These are phyloP conservation scores for Hanseniaspora vineae DNA, from an alignment of 805 yeast species.

Conservation along the genomic window DNA sequence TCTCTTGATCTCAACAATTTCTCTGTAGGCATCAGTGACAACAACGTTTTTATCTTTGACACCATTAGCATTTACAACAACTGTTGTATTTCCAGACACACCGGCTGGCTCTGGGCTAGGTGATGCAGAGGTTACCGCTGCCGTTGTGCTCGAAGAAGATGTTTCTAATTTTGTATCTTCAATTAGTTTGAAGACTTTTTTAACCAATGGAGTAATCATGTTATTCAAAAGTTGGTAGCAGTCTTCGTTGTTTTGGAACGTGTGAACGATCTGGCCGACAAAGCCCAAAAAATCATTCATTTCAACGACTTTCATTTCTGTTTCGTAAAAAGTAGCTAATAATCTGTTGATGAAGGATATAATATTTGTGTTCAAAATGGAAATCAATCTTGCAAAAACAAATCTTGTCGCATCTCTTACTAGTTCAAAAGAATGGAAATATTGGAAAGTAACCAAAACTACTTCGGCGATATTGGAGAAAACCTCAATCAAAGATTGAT, in stretches of 20 bases:
- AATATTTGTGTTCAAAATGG: slow-evolving; percentile 45
- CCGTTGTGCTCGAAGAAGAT: slow-evolving; percentile 4
- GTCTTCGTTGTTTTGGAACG: slow-evolving; percentile 49
- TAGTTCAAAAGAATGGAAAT: slow-evolving; percentile 47
- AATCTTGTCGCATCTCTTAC: slow-evolving; percentile 80
- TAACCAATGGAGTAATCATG: slow-evolving; percentile 60
- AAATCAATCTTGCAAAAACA: slow-evolving; percentile 76
- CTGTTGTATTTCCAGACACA: background rate
- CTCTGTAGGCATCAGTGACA: slow-evolving; percentile 54
- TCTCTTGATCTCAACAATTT: slow-evolving; percentile 52
- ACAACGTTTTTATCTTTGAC: slow-evolving; percentile 16
- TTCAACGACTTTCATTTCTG: slow-evolving; percentile 48
- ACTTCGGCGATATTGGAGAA: slow-evolving; percentile 68
- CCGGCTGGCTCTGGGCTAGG: background rate
- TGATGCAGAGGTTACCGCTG: slow-evolving; percentile 1
- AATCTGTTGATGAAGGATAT: slow-evolving; percentile 51
- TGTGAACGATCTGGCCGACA: slow-evolving; percentile 77
- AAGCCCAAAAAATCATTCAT: slow-evolving; percentile 73
- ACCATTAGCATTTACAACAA: slow-evolving; percentile 2
- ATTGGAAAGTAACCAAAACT: slow-evolving; percentile 70
- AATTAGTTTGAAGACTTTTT: slow-evolving; percentile 38
- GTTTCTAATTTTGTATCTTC: slow-evolving; percentile 10
- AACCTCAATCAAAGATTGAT: slow-evolving; percentile 28
- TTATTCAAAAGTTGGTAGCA: slow-evolving; percentile 65
- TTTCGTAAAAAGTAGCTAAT: slow-evolving; percentile 49